A percentile compares a stretch with the other conserved stretches of the same genome.
Evolutionary conservation across 768 basidiomycete genomes (phyloP).

Genomic region (Stropharia rugosoannulata): DNA sequence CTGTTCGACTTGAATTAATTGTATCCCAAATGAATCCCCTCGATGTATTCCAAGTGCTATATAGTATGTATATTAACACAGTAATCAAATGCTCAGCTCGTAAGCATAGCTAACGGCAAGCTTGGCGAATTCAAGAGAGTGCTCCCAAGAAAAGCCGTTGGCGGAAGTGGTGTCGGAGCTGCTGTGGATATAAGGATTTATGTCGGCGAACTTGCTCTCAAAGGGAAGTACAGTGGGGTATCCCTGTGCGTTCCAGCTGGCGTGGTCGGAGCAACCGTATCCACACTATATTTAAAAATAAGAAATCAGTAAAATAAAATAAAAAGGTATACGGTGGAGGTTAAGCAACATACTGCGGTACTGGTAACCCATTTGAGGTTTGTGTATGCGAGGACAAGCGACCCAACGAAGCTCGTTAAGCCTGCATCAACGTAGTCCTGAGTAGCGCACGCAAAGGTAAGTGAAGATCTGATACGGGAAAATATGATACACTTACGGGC

Average conservation of each 20-base stretch:
- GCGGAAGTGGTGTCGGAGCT: constrained; percentile 32
- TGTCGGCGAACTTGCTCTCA: constrained; percentile 23
- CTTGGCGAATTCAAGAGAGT: background rate
- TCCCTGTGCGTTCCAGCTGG: constrained; percentile 39
- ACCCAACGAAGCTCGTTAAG: constrained; percentile 41
- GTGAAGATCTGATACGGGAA: background rate
- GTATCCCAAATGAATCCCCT: background rate
- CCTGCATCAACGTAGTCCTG: constrained; percentile 29
- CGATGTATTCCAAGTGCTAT: background rate
- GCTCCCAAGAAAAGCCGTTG: constrained; percentile 30
- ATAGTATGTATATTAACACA: background rate
- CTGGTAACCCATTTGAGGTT: constrained; percentile 37
- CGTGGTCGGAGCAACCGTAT: constrained; percentile 32
- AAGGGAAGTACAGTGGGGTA: constrained; percentile 43
- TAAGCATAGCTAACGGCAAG: background rate
- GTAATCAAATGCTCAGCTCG: background rate
- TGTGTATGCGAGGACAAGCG: constrained; percentile 41
- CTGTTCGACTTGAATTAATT: constrained; percentile 72
- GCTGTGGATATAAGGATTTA: constrained; percentile 24
- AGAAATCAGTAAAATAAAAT: background rate
- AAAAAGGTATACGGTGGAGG: no score
- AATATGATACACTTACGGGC: constrained; percentile 18
- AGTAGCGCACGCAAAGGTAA: background rate
- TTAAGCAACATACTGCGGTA: constrained; percentile 16
- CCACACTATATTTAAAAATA: constrained; percentile 19